Evolutionary conservation across 1,284 basidiomycete genomes (phyloP).

Genomic region (Mycena sp.): DNA sequence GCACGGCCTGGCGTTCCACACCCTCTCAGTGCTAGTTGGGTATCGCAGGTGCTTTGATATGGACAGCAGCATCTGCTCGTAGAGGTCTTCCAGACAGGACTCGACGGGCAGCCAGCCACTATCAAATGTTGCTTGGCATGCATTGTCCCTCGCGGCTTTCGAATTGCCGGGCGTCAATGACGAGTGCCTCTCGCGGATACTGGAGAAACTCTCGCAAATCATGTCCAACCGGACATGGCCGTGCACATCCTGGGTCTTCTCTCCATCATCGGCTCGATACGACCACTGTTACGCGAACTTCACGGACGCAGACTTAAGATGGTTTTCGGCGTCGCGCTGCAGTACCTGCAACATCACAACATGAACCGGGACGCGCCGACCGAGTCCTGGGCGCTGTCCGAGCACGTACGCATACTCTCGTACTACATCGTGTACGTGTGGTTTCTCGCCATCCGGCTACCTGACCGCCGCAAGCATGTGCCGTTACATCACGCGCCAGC

Average conservation of each 20-base stretch:
- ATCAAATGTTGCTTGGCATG: constrained; percentile 95
- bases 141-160: constrained; percentile 88
- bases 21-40: constrained; percentile 88
- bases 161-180: constrained; percentile 89
- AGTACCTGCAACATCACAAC: constrained; percentile 95
- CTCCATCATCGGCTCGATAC: constrained; percentile 83
- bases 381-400: constrained; percentile 87
- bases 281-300: constrained; percentile 90
- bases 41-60: constrained; percentile 87
- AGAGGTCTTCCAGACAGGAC: constrained; percentile 84
- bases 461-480: constrained; percentile 86
- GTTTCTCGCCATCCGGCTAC: constrained; percentile 93
- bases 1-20: constrained; percentile 89
- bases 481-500: constrained; percentile 88
- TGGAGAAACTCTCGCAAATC: constrained; percentile 92
- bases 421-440: constrained; percentile 95
- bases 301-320: constrained; percentile 91
- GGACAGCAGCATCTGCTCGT: constrained; percentile 80
- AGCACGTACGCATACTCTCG: constrained; percentile 94
- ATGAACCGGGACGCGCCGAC: constrained; percentile 66
- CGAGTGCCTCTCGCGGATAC: constrained; percentile 84
- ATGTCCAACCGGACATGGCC: constrained; percentile 95
- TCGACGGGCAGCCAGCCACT: constrained; percentile 82
- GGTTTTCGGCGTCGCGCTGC: constrained; percentile 94
- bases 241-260: constrained; percentile 97